These are phyloP conservation scores for Colletotrichum limetticola DNA, from an alignment of 2,329 filamentous ascomycete species.

Conservation along the genomic window DNA sequence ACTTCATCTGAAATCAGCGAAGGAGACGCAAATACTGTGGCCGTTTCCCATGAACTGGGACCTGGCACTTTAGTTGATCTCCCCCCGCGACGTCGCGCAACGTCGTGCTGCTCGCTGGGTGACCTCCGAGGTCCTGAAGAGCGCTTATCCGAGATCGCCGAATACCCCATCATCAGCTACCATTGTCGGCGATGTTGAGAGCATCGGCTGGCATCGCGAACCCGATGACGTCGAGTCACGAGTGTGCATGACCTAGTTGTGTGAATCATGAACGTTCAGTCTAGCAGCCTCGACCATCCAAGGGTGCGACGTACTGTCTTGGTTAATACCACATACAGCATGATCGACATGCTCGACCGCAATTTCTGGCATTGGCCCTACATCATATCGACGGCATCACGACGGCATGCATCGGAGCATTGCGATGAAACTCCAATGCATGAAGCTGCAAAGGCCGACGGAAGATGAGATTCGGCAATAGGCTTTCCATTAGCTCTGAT, in stretches of 20 bases:
- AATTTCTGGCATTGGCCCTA: no score
- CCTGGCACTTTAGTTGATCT: background rate
- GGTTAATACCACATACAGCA: background rate
- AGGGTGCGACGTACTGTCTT: background rate
- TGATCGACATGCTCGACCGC: background rate
- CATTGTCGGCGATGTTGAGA: background rate
- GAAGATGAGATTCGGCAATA: no score
- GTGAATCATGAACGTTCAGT: background rate
- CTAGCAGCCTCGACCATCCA: no score
- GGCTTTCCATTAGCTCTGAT: background rate
- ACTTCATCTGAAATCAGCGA: background rate
- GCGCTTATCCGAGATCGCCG: no score
- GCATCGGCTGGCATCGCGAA: background rate
- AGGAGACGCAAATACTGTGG: background rate
- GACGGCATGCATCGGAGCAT: no score
- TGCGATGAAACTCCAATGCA: no score
- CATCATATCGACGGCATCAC: background rate
- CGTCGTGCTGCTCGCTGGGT: background rate
- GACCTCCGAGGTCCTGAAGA: no score
- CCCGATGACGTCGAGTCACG: background rate
- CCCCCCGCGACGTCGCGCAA: background rate
- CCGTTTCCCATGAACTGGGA: background rate
- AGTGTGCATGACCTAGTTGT: background rate
- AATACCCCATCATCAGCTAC: background rate
- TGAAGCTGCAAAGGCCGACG: no score